These are phyloP conservation scores for Baorangia bicolor DNA, from an alignment of 768 basidiomycete genomes.

Conservation along the genomic window DNA sequence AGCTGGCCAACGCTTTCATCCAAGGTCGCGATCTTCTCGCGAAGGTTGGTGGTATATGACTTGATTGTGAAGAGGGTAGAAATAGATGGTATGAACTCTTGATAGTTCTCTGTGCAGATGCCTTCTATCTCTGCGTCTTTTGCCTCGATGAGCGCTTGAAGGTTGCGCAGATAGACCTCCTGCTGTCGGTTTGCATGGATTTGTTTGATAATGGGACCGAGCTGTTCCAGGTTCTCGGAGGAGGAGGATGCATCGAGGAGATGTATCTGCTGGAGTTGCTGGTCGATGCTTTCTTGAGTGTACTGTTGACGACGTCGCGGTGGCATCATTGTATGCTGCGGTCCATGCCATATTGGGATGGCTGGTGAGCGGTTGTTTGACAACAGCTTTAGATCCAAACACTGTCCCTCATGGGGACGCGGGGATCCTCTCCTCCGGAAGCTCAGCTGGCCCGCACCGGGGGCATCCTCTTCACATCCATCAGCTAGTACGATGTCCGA, in stretches of 20 bases:
- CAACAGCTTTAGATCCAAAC: slow-evolving; percentile 38
- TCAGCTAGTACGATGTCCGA: slow-evolving; percentile 30
- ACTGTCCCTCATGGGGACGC: slow-evolving; percentile 4
- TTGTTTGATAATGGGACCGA: slow-evolving; percentile 92
- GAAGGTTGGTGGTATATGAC: slow-evolving; percentile 92
- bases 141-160: slow-evolving; percentile 86
- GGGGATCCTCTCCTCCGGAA: background rate
- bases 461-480: background rate
- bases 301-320: slow-evolving; percentile 71
- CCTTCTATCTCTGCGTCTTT: slow-evolving; percentile 96
- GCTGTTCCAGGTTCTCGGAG: slow-evolving; percentile 92
- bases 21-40: slow-evolving; percentile 85
- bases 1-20: slow-evolving; percentile 88
- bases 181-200: slow-evolving; percentile 87
- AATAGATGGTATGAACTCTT: slow-evolving; percentile 96
- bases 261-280: slow-evolving; percentile 89
- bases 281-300: slow-evolving; percentile 82
- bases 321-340: slow-evolving; percentile 50
- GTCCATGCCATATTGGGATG: slow-evolving; percentile 18
- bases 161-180: slow-evolving; percentile 81
- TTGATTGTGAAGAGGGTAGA: slow-evolving; percentile 96
- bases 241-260: slow-evolving; percentile 84
- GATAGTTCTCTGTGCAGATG: slow-evolving; percentile 95
- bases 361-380: slow-evolving; percentile 38
- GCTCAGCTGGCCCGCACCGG: background rate